phyloP scores from a whole-genome alignment of 2,329 filamentous ascomycete genomes.

The Colletotrichum costaricense region DNA sequence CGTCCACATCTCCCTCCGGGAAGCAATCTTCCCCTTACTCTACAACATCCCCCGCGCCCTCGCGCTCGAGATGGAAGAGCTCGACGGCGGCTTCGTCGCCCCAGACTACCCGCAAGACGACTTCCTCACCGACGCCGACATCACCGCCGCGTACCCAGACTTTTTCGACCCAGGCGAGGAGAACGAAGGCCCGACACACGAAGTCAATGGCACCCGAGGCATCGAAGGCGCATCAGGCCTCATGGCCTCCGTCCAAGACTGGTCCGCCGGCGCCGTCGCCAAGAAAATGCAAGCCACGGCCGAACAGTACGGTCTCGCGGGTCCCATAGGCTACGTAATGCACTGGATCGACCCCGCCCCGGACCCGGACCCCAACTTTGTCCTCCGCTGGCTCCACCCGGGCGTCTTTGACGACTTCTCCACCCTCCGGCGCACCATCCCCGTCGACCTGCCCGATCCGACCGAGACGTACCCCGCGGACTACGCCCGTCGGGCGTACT shows the following conservation, averaged over 20 bases:
- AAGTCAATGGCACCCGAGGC: constrained; percentile 44
- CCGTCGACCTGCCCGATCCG: constrained; percentile 40
- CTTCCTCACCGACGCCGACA: constrained; percentile 25
- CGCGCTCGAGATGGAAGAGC: constrained; percentile 62
- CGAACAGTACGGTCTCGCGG: constrained; percentile 42
- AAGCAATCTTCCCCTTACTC: constrained; percentile 80
- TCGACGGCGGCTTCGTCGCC: constrained; percentile 30
- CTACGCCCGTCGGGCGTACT: constrained; percentile 75
- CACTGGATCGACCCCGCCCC: constrained; percentile 42
- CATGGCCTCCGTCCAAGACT: constrained; percentile 44
- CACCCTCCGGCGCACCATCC: constrained; percentile 47
- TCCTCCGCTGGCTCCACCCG: constrained; percentile 80
- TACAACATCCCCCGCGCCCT: constrained; percentile 83
- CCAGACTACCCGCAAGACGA: constrained; percentile 8
- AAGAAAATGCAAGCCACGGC: constrained; percentile 44
- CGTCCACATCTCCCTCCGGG: constrained; percentile 79
- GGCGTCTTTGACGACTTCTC: constrained; percentile 80
- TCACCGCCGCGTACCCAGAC: constrained; percentile 22
- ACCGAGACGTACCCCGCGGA: constrained; percentile 60
- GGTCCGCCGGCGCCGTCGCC: constrained; percentile 50
- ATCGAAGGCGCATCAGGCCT: constrained; percentile 53
- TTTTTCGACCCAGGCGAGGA: constrained; percentile 39
- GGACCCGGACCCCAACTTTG: constrained; percentile 55
- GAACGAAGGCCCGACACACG: constrained; percentile 37
- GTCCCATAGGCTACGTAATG: constrained; percentile 42